Conservation (phyloP, 148 eudicot species). For the Amaranthus palmeri region DNA sequence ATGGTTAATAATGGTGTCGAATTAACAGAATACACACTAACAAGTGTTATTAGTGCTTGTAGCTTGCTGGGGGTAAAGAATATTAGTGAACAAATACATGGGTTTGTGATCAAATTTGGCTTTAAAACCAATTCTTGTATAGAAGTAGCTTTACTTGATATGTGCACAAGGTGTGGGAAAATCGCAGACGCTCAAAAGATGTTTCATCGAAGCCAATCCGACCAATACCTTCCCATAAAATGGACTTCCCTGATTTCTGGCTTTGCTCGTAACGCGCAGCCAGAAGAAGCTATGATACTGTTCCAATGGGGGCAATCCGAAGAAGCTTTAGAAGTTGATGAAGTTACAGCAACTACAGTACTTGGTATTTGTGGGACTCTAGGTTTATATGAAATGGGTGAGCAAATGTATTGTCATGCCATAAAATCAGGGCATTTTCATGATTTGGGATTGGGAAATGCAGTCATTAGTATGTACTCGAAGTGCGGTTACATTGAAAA, state of each 20-base stretch:
- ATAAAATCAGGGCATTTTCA: conserved; percentile 45
- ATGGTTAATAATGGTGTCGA: conserved; percentile 60
- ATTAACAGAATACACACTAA: conserved; percentile 59
- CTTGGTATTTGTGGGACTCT: conserved; percentile 70
- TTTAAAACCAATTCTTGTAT: conserved; percentile 39
- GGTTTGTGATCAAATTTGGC: conserved; percentile 70
- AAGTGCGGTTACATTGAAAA: conserved; percentile 63
- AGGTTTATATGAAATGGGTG: conserved; percentile 55
- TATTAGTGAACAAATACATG: conserved; percentile 64
- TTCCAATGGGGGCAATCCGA: conserved; percentile 38
- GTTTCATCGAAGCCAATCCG: conserved; percentile 29
- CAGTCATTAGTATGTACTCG: conserved; percentile 66
- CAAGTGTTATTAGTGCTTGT: conserved; percentile 64
- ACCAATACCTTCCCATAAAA: conserved; percentile 29
- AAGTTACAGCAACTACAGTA: conserved; percentile 44
- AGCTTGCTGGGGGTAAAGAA: conserved; percentile 43
- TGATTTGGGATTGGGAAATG: conserved; percentile 59
- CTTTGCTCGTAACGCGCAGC: conserved; percentile 68
- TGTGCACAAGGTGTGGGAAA: conserved; percentile 79
- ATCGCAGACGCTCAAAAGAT: conserved; percentile 66
- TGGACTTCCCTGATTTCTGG: conserved; percentile 79
- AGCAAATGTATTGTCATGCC: conserved; percentile 58
- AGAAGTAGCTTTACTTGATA: conserved; percentile 71
- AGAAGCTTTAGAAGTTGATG: conserved; percentile 43
- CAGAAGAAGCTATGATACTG: conserved; percentile 56